Base-by-base conservation (phyloP, 2,329 filamentous ascomycete species). In the Leptodontidium sp. region DNA sequence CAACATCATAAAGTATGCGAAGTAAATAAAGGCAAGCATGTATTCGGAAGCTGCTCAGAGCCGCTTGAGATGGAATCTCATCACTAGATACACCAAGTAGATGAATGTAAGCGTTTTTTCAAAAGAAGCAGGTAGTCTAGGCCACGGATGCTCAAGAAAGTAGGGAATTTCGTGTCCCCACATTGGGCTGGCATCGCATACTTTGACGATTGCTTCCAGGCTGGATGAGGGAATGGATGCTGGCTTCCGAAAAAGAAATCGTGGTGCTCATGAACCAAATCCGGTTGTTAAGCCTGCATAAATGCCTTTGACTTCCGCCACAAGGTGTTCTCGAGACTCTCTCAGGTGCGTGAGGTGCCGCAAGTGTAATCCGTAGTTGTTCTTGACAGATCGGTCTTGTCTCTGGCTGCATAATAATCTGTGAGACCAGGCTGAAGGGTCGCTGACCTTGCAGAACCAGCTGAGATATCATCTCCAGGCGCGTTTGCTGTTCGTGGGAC, bases 101-200 rank as follows among this genome's bases (percentile, higher is more conserved):
- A 21, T 21, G 21, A 21, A 21, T 21, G 21, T 21, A 21, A 21
- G 3, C 29, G 6, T 32, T 32, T 6, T 4, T 32, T 4, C 1
- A 0, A 94, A 81, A 1, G 92, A 94, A 0, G 84, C 85, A 0
- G 94, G 94, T 0, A 97, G 82, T 2, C 90, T 87, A 72, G 93
- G 89, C 0, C 93, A 84, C 0, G 97, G 97, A 79, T 0, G 97
- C 72, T 97, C 93, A 0, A 97, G 83, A 67, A 96, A 95, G 0
- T 89, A 90, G 76, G 97, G 93, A 2, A 98, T 98, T 0, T 93
- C 95, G 91, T 85, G 93, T 0, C 93, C 86, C 96, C 95, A 98
- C 92, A 98, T 96, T 0, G 84, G 0, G 93, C 93, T 0, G 94
- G 94, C 93, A 98, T 98, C 0, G 90, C 89, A 73, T 97, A 97